phyloP scores from a whole-genome alignment of 768 basidiomycete genomes.

The Solioccasus polychromus region DNA sequence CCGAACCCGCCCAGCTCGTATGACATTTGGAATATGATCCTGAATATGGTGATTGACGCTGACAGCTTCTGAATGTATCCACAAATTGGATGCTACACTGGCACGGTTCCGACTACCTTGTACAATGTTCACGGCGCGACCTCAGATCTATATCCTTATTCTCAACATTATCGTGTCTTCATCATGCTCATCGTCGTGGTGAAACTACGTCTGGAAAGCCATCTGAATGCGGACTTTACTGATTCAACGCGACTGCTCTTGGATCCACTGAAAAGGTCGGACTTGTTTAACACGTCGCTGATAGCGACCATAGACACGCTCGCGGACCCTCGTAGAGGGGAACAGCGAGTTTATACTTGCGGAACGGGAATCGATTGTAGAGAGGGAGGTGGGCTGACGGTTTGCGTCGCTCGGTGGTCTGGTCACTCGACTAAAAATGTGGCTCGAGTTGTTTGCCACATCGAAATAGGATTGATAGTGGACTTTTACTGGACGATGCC shows the following conservation, averaged over 20 bases:
- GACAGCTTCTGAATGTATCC: conserved; percentile 6
- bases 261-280: conserved; percentile 10
- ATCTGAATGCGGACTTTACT: conserved; percentile 8
- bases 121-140: not conserved
- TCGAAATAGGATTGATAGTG: too few species aligned
- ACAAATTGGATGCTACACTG: accelerated
- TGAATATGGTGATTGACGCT: conserved; percentile 8
- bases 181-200: conserved; percentile 7
- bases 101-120: not conserved
- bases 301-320: not conserved
- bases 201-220: conserved; percentile 3
- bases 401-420: too few species aligned
- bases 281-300: conserved; percentile 11
- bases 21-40: conserved; percentile 9
- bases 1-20: conserved; percentile 3
- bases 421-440: too few species aligned
- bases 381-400: too few species aligned
- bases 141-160: conserved; percentile 6
- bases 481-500: too few species aligned
- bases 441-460: too few species aligned
- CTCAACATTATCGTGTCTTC: conserved; percentile 10
- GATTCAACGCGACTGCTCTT: conserved; percentile 11
- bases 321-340: conserved; percentile 5
- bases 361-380: not conserved
- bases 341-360: not conserved